phyloP scores from a whole-genome alignment of 129 eudicot species.

The Daucus carota region DNA sequence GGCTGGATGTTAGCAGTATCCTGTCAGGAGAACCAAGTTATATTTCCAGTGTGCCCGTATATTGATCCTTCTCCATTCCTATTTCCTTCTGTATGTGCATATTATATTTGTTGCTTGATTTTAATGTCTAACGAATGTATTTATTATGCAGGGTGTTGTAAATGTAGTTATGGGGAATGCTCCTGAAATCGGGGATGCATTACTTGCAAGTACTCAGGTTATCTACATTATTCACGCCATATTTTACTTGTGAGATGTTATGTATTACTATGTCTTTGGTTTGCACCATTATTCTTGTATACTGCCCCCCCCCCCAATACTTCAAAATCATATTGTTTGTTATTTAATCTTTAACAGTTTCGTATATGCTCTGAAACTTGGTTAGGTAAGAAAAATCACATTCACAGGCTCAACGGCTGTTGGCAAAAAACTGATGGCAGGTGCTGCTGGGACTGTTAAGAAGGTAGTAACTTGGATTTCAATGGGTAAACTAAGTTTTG shows the following conservation, averaged over 20 bases:
- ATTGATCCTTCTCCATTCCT: neutral
- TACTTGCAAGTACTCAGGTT: slow-evolving; percentile 67
- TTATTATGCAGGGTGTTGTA: slow-evolving; percentile 54
- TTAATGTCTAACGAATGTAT: neutral
- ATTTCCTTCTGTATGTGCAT: neutral
- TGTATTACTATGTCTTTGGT: neutral
- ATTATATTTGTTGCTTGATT: neutral
- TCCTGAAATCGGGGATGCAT: slow-evolving; percentile 62
- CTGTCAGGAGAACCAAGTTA: neutral
- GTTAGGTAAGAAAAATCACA: slow-evolving; percentile 83
- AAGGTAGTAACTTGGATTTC: slow-evolving; percentile 43
- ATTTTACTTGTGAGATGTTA: neutral
- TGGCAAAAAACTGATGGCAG: slow-evolving; percentile 90
- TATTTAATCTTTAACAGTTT: neutral
- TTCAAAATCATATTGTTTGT: neutral
- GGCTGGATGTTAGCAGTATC: neutral
- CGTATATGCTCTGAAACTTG: slow-evolving; percentile 1
- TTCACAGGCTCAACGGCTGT: slow-evolving; percentile 93
- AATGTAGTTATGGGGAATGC: slow-evolving; percentile 99
- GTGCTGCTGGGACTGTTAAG: slow-evolving; percentile 82
- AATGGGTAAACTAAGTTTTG: neutral
- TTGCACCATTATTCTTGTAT: neutral
- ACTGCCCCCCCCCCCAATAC: neutral
- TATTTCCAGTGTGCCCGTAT: neutral
- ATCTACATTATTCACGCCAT: no score